These are phyloP conservation scores for Penicillium canescens DNA, from an alignment of 495 filamentous ascomycete species.

Conservation along the genomic window DNA sequence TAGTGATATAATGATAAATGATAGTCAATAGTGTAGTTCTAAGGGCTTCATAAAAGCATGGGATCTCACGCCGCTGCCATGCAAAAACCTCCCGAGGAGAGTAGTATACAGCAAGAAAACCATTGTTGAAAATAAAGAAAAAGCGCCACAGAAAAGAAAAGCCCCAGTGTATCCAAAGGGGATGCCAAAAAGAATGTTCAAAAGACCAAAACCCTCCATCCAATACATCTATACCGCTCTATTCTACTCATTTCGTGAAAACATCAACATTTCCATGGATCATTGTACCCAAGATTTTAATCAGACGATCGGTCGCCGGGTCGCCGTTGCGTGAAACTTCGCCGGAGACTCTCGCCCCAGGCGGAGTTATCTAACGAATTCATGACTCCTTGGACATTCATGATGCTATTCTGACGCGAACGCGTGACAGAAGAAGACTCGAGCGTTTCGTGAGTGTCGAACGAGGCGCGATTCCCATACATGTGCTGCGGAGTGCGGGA, in stretches of 20 bases:
- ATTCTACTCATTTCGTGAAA: constrained; percentile 13
- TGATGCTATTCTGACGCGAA: constrained; percentile 59
- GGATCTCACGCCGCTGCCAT: constrained; percentile 32
- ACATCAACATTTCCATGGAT: constrained; percentile 10
- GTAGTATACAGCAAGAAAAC: constrained; percentile 21
- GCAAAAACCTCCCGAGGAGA: constrained; percentile 22
- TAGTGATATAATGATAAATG: neutral
- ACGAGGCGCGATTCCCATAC: constrained; percentile 29
- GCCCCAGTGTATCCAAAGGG: neutral
- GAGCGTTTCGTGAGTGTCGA: constrained; percentile 24
- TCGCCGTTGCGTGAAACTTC: constrained; percentile 79
- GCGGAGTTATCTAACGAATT: constrained; percentile 80
- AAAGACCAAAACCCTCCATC: constrained; percentile 12
- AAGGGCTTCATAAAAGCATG: neutral
- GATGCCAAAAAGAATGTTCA: constrained; percentile 22
- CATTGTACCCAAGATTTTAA: constrained; percentile 3
- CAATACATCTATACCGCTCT: constrained; percentile 14
- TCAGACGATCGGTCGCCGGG: constrained; percentile 34
- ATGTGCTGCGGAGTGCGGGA: constrained; percentile 40
- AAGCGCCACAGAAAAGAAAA: constrained; percentile 5
- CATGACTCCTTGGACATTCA: constrained; percentile 77
- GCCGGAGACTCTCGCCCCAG: constrained; percentile 89
- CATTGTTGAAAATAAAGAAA: constrained; percentile 1
- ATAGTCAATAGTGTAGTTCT: neutral
- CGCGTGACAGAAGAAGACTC: constrained; percentile 17